A percentile compares a stretch with the other conserved stretches of the same genome.
These are phyloP conservation scores for Ophiostoma ips DNA, from an alignment of 2,329 filamentous ascomycete genomes.

Conservation along the genomic window DNA sequence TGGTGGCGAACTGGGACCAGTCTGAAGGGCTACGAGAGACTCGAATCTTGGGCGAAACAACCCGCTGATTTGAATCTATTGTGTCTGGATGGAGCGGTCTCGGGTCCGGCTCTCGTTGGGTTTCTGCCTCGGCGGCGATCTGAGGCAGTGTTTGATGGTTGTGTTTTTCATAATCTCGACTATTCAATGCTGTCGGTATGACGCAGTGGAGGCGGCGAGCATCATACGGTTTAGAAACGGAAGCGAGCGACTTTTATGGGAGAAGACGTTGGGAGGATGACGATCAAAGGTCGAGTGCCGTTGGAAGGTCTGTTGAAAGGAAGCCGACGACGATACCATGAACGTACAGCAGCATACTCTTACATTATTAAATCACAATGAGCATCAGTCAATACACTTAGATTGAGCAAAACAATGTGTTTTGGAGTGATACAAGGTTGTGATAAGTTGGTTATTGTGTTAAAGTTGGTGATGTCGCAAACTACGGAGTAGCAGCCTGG, in stretches of 20 bases:
- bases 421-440: too few relatives aligned
- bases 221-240: neutral
- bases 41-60: too few relatives aligned
- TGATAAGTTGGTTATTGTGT: too few relatives aligned
- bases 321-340: constrained; percentile 9
- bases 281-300: neutral
- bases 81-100: neutral
- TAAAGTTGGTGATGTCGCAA: neutral
- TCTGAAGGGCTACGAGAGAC: too few relatives aligned
- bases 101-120: neutral
- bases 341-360: constrained; percentile 3
- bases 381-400: neutral
- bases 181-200: neutral
- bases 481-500: too few relatives aligned
- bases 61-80: too few relatives aligned
- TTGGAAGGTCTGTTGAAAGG: neutral
- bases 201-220: neutral
- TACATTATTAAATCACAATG: constrained; percentile 1
- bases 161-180: neutral
- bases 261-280: neutral
- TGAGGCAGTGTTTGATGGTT: neutral
- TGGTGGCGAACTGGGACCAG: too few relatives aligned
- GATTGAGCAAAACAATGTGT: too few relatives aligned
- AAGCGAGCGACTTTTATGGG: neutral
- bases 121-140: neutral